Evolutionary conservation across 306 rosid species (phyloP), one percentile per base, ranked within the genome.

Genomic region (Arachis hypogaea): DNA sequence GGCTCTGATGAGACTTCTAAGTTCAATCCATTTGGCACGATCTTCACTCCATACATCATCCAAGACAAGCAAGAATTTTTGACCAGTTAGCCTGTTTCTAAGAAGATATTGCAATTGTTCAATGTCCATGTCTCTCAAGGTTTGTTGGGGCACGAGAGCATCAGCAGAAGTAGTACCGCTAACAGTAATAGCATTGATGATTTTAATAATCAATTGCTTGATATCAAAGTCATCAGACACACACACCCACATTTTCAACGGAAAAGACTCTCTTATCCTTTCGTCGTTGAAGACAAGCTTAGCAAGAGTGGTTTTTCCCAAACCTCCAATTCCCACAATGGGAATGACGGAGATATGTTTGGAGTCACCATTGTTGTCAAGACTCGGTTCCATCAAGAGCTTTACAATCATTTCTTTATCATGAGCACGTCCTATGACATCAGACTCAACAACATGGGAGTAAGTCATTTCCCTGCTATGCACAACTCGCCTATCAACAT

Each of bases 241-340:
- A 69, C 74, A 59, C 36, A 80, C 77, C 84, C 84, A 74, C 77
- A 69, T 69, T 61, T 28, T 68, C 57, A 57, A 41, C 3, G 41
- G 2, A 52, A 80, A 80, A 9, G 7, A 5, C 36, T 47, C 11
- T 9, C 12, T 4, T 22, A 63, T 52, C 71, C 66, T 63, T 10
- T 18, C 18, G 29, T 75, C 84, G 40, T 62, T 75, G 33, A 44
- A 75, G 7, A 80, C 80, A 14, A 43, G 8, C 64, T 75, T 80
- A 22, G 80, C 80, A 7, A 74, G 67, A 10, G 77, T 80, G 69
- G 84, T 80, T 33, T 80, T 80, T 7, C 77, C 82, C 72, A 71
- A 22, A 5, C 82, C 82, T 6, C 72, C 67, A 11, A 71, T 63
- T 10, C 84, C 84, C 10, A 70, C 74, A 5, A 80, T 75, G 10